phyloP scores from a whole-genome alignment of 78 protist species.

The Dictyostelium brefeldianum region DNA sequence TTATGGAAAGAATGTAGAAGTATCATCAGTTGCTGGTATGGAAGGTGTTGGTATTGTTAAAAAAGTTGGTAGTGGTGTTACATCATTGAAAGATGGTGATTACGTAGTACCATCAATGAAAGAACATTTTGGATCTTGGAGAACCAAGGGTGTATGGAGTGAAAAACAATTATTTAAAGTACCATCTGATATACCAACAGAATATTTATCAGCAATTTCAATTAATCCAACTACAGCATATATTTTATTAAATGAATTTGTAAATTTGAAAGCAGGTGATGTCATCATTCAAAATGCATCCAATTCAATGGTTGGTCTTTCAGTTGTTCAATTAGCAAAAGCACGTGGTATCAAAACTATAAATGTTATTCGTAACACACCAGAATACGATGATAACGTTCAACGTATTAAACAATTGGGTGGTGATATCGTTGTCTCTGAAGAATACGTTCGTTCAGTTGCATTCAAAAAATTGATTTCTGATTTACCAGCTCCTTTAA shows the following conservation, averaged over 20 bases:
- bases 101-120: constrained; percentile 78
- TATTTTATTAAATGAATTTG: constrained; percentile 90
- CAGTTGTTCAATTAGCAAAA: constrained; percentile 89
- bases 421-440: constrained; percentile 89
- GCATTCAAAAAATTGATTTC: constrained; percentile 37
- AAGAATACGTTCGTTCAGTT: constrained; percentile 58
- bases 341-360: constrained; percentile 86
- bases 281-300: constrained; percentile 93
- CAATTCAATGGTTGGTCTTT: constrained; percentile 88
- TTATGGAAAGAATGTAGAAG: constrained; percentile 86
- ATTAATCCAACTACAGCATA: constrained; percentile 95
- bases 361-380: constrained; percentile 82
- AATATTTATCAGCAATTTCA: constrained; percentile 73
- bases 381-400: constrained; percentile 64
- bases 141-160: constrained; percentile 79
- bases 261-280: constrained; percentile 89
- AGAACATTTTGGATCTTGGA: constrained; percentile 88
- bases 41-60: constrained; percentile 92
- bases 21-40: constrained; percentile 94
- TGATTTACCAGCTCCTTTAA: constrained; percentile 82
- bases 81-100: constrained; percentile 76
- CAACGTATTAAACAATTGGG: constrained; percentile 83
- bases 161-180: constrained; percentile 68
- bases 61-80: constrained; percentile 86
- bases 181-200: constrained; percentile 82